Evolutionary conservation across 441 rosid species (phyloP).

Genomic region (Isatis lusitanica): DNA sequence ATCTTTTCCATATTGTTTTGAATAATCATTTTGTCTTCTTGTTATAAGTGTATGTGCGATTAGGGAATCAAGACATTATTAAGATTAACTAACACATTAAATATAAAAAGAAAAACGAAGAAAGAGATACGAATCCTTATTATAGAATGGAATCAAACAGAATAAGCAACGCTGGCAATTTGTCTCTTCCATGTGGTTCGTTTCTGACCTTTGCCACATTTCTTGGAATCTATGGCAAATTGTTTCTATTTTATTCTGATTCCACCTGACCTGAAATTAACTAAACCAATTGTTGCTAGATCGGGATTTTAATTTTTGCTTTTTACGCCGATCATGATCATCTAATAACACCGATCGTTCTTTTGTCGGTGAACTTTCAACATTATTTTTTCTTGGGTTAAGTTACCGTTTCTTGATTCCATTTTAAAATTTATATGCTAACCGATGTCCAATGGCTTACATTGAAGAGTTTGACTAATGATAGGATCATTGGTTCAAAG

Average conservation of each 20-base stretch:
- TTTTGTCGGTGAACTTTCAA: neutral
- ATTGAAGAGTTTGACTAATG: neutral
- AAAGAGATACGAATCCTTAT: neutral
- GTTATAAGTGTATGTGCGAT: neutral
- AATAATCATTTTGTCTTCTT: neutral
- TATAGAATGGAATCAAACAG: neutral
- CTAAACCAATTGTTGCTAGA: neutral
- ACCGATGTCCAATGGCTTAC: neutral
- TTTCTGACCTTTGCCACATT: neutral
- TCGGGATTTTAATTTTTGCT: neutral
- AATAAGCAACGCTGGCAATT: neutral
- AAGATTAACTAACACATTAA: constrained; percentile 1
- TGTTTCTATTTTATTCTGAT: neutral
- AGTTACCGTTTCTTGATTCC: neutral
- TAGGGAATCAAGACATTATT: constrained; percentile 1
- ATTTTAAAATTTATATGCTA: neutral
- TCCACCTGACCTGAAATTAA: neutral
- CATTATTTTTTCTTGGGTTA: neutral
- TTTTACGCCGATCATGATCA: neutral
- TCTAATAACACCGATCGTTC: neutral
- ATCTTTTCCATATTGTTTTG: neutral
- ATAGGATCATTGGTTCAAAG: neutral
- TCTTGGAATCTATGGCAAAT: neutral
- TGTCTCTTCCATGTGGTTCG: neutral
- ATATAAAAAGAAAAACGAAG: neutral